Evolutionary conservation across 495 filamentous ascomycete genomes (phyloP).

Genomic region (Hypoxylon cercidicola): DNA sequence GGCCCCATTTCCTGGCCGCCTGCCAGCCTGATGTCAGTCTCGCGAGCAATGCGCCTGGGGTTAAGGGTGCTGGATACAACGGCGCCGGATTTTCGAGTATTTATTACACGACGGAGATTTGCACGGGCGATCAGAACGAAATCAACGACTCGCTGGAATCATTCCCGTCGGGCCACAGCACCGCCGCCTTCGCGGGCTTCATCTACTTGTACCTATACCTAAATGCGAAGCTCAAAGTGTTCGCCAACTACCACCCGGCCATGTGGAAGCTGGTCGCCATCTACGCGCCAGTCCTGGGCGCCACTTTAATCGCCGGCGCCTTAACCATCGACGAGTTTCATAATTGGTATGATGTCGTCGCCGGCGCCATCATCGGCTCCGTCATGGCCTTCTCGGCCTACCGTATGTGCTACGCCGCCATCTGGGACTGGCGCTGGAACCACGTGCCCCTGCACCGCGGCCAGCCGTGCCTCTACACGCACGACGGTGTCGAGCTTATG

Average conservation of each 20-base stretch:
- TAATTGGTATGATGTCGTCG: slow-evolving; percentile 69
- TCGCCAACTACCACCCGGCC: slow-evolving; percentile 66
- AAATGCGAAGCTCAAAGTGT: slow-evolving; percentile 73
- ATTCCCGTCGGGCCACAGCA: slow-evolving; percentile 71
- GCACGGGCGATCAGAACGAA: slow-evolving; percentile 53
- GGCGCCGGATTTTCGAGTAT: slow-evolving; percentile 56
- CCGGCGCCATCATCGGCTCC: slow-evolving; percentile 66
- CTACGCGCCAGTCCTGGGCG: slow-evolving; percentile 69
- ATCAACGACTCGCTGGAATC: slow-evolving; percentile 64
- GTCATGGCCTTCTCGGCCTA: slow-evolving; percentile 67
- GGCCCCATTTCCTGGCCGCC: slow-evolving; percentile 67
- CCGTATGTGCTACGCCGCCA: slow-evolving; percentile 65
- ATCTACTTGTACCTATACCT: slow-evolving; percentile 69
- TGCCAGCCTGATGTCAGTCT: slow-evolving; percentile 63
- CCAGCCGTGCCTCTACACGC: slow-evolving; percentile 44
- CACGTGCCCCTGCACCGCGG: slow-evolving; percentile 60
- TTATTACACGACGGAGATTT: slow-evolving; percentile 61
- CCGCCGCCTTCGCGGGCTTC: slow-evolving; percentile 67
- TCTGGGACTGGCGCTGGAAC: slow-evolving; percentile 69
- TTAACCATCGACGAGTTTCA: slow-evolving; percentile 71
- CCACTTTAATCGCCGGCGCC: slow-evolving; percentile 65
- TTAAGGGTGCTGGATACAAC: slow-evolving; percentile 48
- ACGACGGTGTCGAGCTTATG: slow-evolving; percentile 47
- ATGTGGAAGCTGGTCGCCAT: slow-evolving; percentile 70
- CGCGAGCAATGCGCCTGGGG: slow-evolving; percentile 43